Conservation (phyloP, 1,139 yeast genomes). For the Pichia sp. region DNA sequence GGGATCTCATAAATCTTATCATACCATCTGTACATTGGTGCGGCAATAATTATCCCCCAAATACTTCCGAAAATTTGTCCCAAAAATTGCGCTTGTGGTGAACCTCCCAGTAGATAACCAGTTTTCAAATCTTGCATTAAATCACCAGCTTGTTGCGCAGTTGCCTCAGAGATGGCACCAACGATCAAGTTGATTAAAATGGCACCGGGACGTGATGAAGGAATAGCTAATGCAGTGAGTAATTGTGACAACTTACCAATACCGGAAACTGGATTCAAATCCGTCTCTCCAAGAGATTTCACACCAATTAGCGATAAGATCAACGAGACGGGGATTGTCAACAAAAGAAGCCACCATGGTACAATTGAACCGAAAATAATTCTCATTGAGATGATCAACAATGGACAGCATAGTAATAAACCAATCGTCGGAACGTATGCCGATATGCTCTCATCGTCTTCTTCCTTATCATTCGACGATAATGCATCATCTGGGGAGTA, state of each 20-base stretch:
- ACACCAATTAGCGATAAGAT: constrained; percentile 81
- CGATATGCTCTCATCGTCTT: constrained; percentile 15
- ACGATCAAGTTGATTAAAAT: constrained; percentile 83
- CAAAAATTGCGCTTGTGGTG: constrained; percentile 83
- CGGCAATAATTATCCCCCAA: constrained; percentile 74
- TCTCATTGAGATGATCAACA: constrained; percentile 60
- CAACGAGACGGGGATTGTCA: constrained; percentile 70
- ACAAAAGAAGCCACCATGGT: constrained; percentile 61
- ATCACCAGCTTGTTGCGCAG: constrained; percentile 99
- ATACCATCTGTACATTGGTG: constrained; percentile 77
- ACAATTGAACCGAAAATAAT: constrained; percentile 62
- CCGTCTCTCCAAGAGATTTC: constrained; percentile 93
- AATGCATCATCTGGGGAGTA: background rate
- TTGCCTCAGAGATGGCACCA: constrained; percentile 97
- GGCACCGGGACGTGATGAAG: constrained; percentile 62
- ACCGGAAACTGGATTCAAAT: constrained; percentile 93
- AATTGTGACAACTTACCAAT: constrained; percentile 92
- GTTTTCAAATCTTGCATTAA: constrained; percentile 96
- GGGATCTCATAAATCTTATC: constrained; percentile 81
- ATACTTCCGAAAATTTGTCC: constrained; percentile 86
- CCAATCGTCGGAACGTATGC: constrained; percentile 42
- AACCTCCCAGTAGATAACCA: constrained; percentile 86
- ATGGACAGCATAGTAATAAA: constrained; percentile 50
- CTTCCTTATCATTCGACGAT: background rate
- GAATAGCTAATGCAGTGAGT: constrained; percentile 76